phyloP scores from a whole-genome alignment of 768 basidiomycete genomes.

The Termitomyces sp. region DNA sequence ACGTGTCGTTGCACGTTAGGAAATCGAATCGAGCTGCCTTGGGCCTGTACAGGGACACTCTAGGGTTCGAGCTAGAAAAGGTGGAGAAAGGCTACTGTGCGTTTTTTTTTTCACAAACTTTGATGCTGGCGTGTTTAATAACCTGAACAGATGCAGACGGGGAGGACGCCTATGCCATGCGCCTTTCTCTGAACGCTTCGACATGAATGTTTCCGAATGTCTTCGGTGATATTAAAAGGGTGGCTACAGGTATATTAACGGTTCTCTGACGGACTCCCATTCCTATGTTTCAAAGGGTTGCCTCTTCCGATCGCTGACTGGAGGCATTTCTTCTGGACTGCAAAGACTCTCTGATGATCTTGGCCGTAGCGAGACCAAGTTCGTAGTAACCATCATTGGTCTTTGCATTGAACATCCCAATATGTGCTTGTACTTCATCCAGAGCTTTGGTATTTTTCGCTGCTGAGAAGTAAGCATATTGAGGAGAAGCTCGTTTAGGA shows the following conservation, averaged over 20 bases:
- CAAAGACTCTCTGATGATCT: conserved; percentile 56
- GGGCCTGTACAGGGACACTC: conserved; percentile 80
- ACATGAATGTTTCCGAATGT: background rate
- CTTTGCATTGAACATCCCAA: conserved; percentile 77
- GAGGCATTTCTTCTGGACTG: conserved; percentile 21
- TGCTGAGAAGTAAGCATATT: conserved; percentile 53
- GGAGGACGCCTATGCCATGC: conserved; percentile 93
- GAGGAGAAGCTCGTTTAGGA: conserved; percentile 48
- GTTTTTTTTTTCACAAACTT: conserved; percentile 8
- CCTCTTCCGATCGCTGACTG: background rate
- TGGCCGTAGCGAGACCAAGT: conserved; percentile 65
- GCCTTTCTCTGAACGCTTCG: conserved; percentile 46
- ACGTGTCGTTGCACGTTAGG: conserved; percentile 89
- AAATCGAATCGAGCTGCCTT: conserved; percentile 95
- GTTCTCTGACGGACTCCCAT: background rate
- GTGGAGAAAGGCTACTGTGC: conserved; percentile 92
- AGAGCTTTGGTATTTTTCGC: conserved; percentile 60
- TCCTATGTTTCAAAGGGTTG: background rate
- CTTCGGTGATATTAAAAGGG: background rate
- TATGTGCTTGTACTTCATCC: conserved; percentile 84
- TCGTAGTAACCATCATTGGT: conserved; percentile 91
- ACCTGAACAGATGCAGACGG: conserved; percentile 77
- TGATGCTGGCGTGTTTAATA: background rate
- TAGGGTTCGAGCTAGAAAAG: conserved; percentile 84
- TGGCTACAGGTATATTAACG: conserved; percentile 2